Evolutionary conservation across 495 filamentous ascomycete genomes (phyloP), one percentile per base, ranked within the genome.

Genomic region (Penicillium egyptiacum): DNA sequence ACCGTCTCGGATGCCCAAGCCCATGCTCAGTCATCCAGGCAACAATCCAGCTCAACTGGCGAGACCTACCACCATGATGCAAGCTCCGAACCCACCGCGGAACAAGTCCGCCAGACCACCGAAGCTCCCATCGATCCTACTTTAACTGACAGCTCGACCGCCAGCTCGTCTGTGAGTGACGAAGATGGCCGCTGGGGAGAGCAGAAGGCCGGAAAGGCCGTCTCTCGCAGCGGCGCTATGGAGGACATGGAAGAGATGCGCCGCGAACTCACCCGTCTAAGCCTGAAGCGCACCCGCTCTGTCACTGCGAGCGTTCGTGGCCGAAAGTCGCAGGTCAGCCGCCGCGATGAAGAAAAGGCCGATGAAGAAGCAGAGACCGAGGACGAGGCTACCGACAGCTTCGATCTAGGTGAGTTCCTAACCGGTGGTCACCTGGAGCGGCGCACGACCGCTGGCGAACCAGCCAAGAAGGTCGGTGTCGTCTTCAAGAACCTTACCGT

Each of bases 391-490:
- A 81, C 81, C 14, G 79, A 81, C 1, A 84, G 80, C 6, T 92
- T 95, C 61, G 81, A 89, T 53, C 72, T 95, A 1, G 84, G 81
- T 26, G 74, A 84, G 41, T 95, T 95, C 67, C 81, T 95, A 70
- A 80, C 84, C 10, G 86, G 91, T 43, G 90, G 90, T 16, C 88
- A 89, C 58, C 86, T 95, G 56, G 90, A 92, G 72, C 90, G 88
- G 63, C 82, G 89, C 16, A 83, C 82, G 3, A 85, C 86, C 12
- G 68, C 68, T 40, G 84, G 83, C 6, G 81, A 80, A 28, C 90
- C 89, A 0, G 82, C 86, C 39, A 96, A 95, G 75, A 90, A 88
- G 62, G 83, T 96, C 20, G 92, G 92, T 4, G 88, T 96, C 1
- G 79, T 92, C 2, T 96, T 90, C 73, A 89, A 88, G 74, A 79